Percentiles rank a stretch among this genome's conserved stretches.
phyloP scores from a whole-genome alignment of 176 grass and related monocot genomes.

The Guadua angustifolia region DNA sequence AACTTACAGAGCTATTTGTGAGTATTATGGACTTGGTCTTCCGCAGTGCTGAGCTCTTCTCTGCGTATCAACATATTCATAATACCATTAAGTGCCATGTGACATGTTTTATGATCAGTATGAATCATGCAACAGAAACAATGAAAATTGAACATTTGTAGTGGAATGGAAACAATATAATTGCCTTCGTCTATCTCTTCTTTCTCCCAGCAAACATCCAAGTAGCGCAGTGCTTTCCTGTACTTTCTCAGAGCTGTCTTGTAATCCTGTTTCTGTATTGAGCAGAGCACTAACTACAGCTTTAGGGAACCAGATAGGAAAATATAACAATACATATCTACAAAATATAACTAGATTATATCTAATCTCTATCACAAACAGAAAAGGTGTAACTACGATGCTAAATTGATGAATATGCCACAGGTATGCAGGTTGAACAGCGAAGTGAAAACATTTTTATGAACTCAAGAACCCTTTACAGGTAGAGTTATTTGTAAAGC shows the following conservation, averaged over 20 bases:
- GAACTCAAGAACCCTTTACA: not conserved
- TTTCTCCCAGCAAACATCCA: conserved; percentile 99
- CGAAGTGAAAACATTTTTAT: not conserved
- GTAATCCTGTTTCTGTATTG: conserved; percentile 84
- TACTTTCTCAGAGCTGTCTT: conserved; percentile 96
- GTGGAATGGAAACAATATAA: conserved; percentile 33
- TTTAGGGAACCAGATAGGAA: conserved; percentile 22
- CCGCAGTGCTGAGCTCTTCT: conserved; percentile 80
- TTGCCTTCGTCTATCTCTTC: conserved; percentile 97
- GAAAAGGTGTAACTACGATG: not conserved
- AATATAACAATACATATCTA: conserved; percentile 15
- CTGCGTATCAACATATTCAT: conserved; percentile 55
- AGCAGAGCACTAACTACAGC: conserved; percentile 31
- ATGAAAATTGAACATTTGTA: conserved; percentile 18
- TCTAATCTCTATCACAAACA: not conserved
- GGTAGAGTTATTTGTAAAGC: not conserved
- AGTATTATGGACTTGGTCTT: conserved; percentile 98
- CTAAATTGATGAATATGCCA: not conserved
- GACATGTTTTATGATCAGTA: conserved; percentile 14
- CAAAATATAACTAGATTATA: not conserved
- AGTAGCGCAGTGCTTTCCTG: conserved; percentile 88
- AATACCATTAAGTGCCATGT: conserved; percentile 39
- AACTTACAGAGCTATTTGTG: conserved; percentile 96
- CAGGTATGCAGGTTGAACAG: not conserved
- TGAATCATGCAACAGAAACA: conserved; percentile 29